Evolutionary conservation across 441 rosid species (phyloP).

Genomic region (Populus hybrid): DNA sequence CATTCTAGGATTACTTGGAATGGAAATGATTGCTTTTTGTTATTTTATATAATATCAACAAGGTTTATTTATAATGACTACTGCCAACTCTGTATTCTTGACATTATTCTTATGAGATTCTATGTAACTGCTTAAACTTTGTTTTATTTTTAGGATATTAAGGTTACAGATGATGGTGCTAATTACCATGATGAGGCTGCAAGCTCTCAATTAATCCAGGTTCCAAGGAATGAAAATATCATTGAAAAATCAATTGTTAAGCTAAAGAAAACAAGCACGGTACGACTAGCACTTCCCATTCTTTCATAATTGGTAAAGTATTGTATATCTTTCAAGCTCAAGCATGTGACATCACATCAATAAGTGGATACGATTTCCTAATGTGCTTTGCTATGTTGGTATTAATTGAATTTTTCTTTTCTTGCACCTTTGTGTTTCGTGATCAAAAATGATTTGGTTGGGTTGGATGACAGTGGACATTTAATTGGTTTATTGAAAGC

Average conservation of each 20-base stretch:
- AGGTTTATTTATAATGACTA: background rate
- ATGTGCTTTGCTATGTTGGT: background rate
- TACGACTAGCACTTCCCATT: constrained; percentile 29
- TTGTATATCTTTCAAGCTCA: background rate
- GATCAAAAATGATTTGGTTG: constrained; percentile 1
- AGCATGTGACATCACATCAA: background rate
- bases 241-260: constrained; percentile 78
- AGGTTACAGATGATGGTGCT: constrained; percentile 26
- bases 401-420: background rate
- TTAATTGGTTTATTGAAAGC: background rate
- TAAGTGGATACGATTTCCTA: background rate
- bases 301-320: background rate
- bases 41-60: background rate
- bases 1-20: too few relatives aligned
- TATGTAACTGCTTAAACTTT: constrained; percentile 13
- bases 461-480: background rate
- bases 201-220: constrained; percentile 45
- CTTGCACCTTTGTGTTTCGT: background rate
- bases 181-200: constrained; percentile 24
- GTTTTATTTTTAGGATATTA: constrained; percentile 41
- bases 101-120: constrained; percentile 4
- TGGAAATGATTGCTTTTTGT: background rate
- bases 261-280: constrained; percentile 82
- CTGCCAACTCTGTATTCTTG: background rate
- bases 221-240: constrained; percentile 64